These are phyloP conservation scores for Sporothrix euskadiensis DNA, from an alignment of 2,329 filamentous ascomycete species.

Conservation along the genomic window DNA sequence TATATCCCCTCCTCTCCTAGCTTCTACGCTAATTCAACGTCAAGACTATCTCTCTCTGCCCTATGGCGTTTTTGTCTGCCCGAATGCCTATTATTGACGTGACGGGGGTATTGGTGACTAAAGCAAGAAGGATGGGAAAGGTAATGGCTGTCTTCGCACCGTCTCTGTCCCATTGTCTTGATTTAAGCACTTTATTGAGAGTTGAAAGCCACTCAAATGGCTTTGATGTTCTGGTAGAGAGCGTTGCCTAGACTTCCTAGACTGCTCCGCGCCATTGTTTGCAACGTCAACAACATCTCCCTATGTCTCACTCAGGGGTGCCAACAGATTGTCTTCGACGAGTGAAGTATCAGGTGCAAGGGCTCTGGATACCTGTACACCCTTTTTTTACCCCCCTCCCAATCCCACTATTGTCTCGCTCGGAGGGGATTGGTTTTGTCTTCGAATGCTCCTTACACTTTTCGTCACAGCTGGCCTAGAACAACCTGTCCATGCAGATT, in stretches of 20 bases:
- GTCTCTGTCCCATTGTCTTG: background rate
- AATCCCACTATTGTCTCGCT: background rate
- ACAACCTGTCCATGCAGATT: background rate
- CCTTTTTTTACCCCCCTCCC: background rate
- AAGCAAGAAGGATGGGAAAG: background rate
- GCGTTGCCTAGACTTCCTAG: background rate
- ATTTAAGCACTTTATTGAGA: background rate
- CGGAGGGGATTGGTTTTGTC: background rate
- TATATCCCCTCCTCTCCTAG: background rate
- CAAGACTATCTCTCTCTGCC: background rate
- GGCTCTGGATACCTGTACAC: background rate
- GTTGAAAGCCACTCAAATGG: background rate
- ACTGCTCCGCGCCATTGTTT: slow-evolving; percentile 9
- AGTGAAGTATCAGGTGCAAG: background rate
- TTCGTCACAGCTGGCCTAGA: background rate
- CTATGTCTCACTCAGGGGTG: background rate
- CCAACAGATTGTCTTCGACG: background rate
- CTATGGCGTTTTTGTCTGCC: background rate
- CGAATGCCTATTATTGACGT: background rate
- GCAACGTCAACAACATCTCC: background rate
- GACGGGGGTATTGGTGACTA: background rate
- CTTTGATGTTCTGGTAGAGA: background rate
- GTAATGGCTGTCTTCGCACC: background rate
- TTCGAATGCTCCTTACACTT: background rate
- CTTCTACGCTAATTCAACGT: background rate